Conservation (phyloP, 495 filamentous ascomycete genomes). For the Jackrogersella minutella region DNA sequence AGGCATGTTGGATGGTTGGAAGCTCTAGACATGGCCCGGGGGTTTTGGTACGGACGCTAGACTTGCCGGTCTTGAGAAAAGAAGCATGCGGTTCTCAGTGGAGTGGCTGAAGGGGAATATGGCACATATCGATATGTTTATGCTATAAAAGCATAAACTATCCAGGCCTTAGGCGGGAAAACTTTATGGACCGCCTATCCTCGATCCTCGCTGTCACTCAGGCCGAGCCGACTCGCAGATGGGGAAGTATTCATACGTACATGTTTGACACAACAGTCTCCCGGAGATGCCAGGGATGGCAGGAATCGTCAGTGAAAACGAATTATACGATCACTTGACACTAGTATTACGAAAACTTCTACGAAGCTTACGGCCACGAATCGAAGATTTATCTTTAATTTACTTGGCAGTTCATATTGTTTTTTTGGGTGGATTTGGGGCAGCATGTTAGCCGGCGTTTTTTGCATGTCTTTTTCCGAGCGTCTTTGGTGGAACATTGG, state of each 20-base stretch:
- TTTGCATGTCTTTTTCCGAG: constrained; percentile 25
- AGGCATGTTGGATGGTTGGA: neutral
- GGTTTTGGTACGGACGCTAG: neutral
- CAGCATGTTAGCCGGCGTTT: constrained; percentile 37
- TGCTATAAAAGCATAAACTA: too few relatives aligned
- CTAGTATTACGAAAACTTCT: neutral
- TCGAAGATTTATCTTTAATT: constrained; percentile 4
- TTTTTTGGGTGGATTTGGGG: constrained; percentile 1
- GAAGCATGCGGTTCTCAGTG: neutral
- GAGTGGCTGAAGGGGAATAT: neutral
- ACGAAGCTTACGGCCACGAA: constrained; percentile 5
- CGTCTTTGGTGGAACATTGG: constrained; percentile 26
- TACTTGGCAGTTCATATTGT: neutral
- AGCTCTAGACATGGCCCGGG: neutral
- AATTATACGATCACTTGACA: constrained; percentile 1
- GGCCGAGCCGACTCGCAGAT: neutral
- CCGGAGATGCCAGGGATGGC: neutral
- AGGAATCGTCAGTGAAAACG: neutral
- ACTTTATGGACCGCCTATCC: neutral
- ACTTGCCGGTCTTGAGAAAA: neutral
- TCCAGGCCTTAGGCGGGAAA: neutral
- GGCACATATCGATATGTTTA: too few relatives aligned
- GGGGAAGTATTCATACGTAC: neutral
- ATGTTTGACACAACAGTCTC: neutral
- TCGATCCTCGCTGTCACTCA: neutral